Evolutionary conservation across 257 asterid genomes (phyloP), one percentile per base, ranked within the genome.

Genomic region (Jacaranda copaia): DNA sequence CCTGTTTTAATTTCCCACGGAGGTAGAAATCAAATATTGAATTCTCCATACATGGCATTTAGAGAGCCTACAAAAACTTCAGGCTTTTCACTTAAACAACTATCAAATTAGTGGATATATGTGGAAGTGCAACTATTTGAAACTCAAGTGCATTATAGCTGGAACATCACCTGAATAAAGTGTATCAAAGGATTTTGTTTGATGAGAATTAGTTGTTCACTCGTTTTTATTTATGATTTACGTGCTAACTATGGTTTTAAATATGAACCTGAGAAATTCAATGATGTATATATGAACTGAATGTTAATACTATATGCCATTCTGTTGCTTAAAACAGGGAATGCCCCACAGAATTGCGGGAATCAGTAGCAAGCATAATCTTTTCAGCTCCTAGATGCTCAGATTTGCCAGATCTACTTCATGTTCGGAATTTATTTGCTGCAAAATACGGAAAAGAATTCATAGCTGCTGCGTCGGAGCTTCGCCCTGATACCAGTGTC

Each of bases 301-400:
- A 16, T 42, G 63, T 7, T 64, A 52, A 60, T 51, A 53, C 49
- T 40, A 39, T 77, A 35, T 67, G 79, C 19, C 35, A 61, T n/a
- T 80, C 10, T 75, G 19, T 71, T 83, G 66, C 62, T 58, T 67
- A 77, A 61, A 73, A 81, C 86, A 95, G 99, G 82, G 99, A 92
- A 82, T 95, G 97, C 82, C 97, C 99, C 13, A 74, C 82, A 40
- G 99, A 95, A 73, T 73, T 95, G 80, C 85, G 62, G 70, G 99
- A 92, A 91, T 97, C 98, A 68, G 94, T 95, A 59, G 96, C 99
- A 52, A 92, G 96, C 92, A 92, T 95, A 71, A 91, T 95, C 73
- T 95, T 91, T 87, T 86, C 98, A 32, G 97, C 98, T 80, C 94
- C 97, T 8, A 89, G 97, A 85, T 95, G 99, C 84, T 91, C 99